Evolutionary conservation across 169 alveolate species (phyloP).

Genomic region (Cryptosporidium parvum): DNA sequence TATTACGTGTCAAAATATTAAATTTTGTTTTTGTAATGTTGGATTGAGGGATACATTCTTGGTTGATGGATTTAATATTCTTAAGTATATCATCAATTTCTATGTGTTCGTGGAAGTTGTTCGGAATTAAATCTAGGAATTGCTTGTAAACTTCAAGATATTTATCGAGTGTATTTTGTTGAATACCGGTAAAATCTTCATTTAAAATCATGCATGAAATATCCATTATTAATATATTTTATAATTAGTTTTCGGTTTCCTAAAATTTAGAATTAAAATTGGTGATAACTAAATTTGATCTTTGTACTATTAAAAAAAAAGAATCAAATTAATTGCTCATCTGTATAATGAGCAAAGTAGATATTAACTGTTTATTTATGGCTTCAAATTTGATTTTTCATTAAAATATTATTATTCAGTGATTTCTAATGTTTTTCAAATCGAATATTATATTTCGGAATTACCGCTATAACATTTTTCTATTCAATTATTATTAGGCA

Average conservation of each 20-base stretch:
- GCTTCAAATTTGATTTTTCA: too few species aligned
- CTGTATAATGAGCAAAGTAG: neutral
- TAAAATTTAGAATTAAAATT: too few species aligned
- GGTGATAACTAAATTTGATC: neutral
- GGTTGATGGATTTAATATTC: neutral
- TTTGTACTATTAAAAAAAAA: too few species aligned
- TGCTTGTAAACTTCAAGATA: neutral
- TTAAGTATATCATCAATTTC: neutral
- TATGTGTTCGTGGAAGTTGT: neutral
- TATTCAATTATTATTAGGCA: neutral
- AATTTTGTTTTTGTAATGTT: neutral
- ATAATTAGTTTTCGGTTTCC: neutral
- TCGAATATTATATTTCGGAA: neutral
- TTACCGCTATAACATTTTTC: neutral
- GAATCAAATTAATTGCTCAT: neutral
- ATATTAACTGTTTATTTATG: too few species aligned
- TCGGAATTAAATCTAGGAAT: neutral
- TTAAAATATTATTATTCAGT: too few species aligned
- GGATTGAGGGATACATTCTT: neutral
- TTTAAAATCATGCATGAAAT: slow-evolving; percentile 2
- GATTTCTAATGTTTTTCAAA: too few species aligned
- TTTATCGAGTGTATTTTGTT: neutral
- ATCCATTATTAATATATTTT: neutral
- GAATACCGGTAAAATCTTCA: slow-evolving; percentile 20
- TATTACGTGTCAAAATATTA: neutral